These are phyloP conservation scores for Ilyonectria robusta DNA, from an alignment of 2,329 filamentous ascomycete species.

Conservation along the genomic window DNA sequence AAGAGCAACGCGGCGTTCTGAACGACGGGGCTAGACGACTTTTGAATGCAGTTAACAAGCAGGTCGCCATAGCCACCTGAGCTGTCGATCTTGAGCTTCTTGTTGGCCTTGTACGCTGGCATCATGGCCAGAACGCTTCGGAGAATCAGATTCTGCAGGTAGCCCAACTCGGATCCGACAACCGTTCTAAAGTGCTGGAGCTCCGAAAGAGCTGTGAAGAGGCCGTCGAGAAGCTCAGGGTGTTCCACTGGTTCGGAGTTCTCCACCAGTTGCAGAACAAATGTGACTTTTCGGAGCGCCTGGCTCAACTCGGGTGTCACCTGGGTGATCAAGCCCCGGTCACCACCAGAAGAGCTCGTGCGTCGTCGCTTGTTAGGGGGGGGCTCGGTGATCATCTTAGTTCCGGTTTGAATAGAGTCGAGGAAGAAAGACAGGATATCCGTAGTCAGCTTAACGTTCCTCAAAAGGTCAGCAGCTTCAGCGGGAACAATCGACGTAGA, in stretches of 20 bases:
- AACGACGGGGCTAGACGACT: conserved; percentile 91
- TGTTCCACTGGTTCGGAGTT: conserved; percentile 82
- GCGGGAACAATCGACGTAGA: conserved; percentile 59
- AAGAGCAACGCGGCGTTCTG: conserved; percentile 92
- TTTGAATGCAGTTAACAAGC: conserved; percentile 93
- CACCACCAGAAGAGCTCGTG: conserved; percentile 80
- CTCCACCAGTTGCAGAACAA: conserved; percentile 91
- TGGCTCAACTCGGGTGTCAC: conserved; percentile 76
- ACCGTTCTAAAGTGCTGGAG: conserved; percentile 87
- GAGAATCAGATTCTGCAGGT: conserved; percentile 88
- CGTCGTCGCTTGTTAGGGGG: conserved; percentile 85
- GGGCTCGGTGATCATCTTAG: conserved; percentile 78
- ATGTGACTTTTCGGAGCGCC: conserved; percentile 82
- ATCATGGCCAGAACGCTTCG: conserved; percentile 88
- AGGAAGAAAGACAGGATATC: conserved; percentile 81
- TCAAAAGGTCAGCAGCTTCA: conserved; percentile 80
- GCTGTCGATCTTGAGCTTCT: conserved; percentile 77
- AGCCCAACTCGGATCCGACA: conserved; percentile 88
- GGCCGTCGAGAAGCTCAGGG: conserved; percentile 79
- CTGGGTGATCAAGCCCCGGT: conserved; percentile 71
- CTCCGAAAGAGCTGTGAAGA: conserved; percentile 90
- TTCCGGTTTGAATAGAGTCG: conserved; percentile 79
- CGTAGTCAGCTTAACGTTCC: conserved; percentile 80
- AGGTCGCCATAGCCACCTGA: conserved; percentile 89
- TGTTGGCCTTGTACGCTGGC: conserved; percentile 77